Base-by-base conservation (phyloP, 176 grass and related monocot species). In the Triticum dicoccoides region DNA sequence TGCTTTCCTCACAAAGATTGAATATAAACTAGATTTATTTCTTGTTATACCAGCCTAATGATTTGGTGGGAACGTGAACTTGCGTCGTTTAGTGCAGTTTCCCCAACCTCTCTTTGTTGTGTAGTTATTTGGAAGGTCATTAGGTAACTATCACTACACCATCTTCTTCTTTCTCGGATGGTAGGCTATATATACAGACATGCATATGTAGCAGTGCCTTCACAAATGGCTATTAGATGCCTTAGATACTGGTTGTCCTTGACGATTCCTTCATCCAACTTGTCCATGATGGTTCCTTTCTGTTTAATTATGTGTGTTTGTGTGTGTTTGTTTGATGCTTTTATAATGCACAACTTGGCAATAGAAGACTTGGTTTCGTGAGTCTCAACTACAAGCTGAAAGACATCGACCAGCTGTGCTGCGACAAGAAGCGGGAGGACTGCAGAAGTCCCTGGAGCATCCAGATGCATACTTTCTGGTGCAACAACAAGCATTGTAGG, bases 31-130 rank as follows among this genome's bases (percentile, higher is more conserved):
- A 13, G 10, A 82, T 29, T 73, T 54, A n/a, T 20, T 61, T 72
- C 67, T 83, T 83, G 45, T 58, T 67, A 68, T 92, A 95, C 93
- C 89, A 98, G 93, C 81, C 96, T 92, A 90, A 98, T 95, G 87
- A 98, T 98, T 93, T 98, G 96, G 84, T 95, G 96, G 44, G 93
- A 98, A 69, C 93, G 88, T 82, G 93, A 98, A 84, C 93, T 98
- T 77, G 80, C 90, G 59, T 29, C 33, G 33, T 98, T 98, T 81
- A 95, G 86, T 77, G 91, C 96, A 37, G 93, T 95, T 84, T 98
- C 96, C 65, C 91, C 96, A 62, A 98, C 93, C 72, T 95, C 93
- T 80, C 93, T 33, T 33, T 98, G 89, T 84, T 90, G 93, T 98
- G 89, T 56, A 78, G 25, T 73, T 32, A 78, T 79, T 77, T 58